phyloP scores from a whole-genome alignment of 1,284 basidiomycete genomes.

The Leccinum insigne region DNA sequence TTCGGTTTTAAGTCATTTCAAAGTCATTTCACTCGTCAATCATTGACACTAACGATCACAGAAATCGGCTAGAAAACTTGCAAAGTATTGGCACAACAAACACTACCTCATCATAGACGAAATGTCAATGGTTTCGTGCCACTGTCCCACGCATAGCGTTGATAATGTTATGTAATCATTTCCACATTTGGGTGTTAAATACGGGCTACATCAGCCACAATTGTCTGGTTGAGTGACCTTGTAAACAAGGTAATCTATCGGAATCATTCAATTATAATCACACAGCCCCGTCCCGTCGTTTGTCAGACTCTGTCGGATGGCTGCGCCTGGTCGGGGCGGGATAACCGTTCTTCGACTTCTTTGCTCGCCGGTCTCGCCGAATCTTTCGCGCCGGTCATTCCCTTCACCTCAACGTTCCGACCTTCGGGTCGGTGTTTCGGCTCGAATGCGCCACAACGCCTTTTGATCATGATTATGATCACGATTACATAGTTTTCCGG shows the following conservation, averaged over 20 bases:
- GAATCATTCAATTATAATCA: neutral
- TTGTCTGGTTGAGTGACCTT: too few relatives aligned
- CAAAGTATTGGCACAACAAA: too few relatives aligned
- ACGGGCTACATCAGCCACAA: too few relatives aligned
- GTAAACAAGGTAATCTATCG: neutral
- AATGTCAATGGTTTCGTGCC: too few relatives aligned
- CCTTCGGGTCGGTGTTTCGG: neutral
- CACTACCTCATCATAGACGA: too few relatives aligned
- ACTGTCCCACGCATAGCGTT: too few relatives aligned
- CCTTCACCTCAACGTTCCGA: neutral
- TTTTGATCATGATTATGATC: neutral
- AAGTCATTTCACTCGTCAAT: too few relatives aligned
- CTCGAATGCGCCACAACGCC: neutral
- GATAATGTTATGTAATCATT: too few relatives aligned
- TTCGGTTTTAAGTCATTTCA: too few relatives aligned
- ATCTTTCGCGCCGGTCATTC: neutral
- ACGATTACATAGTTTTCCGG: neutral
- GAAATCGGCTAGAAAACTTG: too few relatives aligned
- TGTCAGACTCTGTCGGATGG: neutral
- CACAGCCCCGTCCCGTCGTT: neutral
- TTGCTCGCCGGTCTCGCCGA: neutral
- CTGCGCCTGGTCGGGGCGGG: neutral
- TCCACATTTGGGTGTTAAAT: too few relatives aligned
- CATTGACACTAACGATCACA: too few relatives aligned
- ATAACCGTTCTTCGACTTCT: neutral